These are phyloP conservation scores for Colletotrichum lentis DNA, from an alignment of 2,329 filamentous ascomycete genomes.

Conservation along the genomic window DNA sequence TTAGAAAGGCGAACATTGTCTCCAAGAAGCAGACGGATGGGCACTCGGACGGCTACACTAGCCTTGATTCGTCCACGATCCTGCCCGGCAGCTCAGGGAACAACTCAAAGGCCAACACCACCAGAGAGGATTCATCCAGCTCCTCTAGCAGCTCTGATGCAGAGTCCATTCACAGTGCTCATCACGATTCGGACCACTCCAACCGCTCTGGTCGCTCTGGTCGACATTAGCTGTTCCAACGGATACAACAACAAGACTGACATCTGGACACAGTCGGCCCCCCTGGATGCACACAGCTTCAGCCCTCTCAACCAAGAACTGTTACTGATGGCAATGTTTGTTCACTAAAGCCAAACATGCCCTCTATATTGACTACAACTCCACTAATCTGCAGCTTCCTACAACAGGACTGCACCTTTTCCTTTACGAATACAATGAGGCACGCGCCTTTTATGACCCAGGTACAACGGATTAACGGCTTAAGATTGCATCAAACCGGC, in stretches of 20 bases:
- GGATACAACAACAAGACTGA: not conserved
- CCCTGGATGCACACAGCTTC: not conserved
- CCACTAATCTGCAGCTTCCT: conserved; percentile 16
- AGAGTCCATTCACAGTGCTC: conserved; percentile 48
- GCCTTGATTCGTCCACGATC: conserved; percentile 56
- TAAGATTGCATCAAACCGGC: conserved; percentile 39
- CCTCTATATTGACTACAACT: conserved; percentile 1
- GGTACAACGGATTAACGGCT: conserved; percentile 36
- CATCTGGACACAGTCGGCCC: too few species aligned
- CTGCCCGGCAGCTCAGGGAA: conserved; percentile 48
- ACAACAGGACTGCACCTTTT: not conserved
- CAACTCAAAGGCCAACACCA: conserved; percentile 45
- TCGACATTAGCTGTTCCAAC: conserved; percentile 19
- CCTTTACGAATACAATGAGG: conserved; percentile 31
- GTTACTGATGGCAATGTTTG: not conserved
- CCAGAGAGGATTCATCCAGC: conserved; percentile 45
- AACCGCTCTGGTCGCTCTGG: conserved; percentile 1
- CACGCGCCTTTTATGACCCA: conserved; percentile 31
- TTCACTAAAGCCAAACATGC: not conserved
- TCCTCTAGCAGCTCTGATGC: conserved; percentile 49
- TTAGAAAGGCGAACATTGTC: conserved; percentile 61
- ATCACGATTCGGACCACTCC: conserved; percentile 34
- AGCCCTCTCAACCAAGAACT: not conserved
- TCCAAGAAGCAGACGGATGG: conserved; percentile 52
- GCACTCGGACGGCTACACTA: conserved; percentile 56